phyloP scores from a whole-genome alignment of 768 basidiomycete genomes.

The Psilocybe azurescens region DNA sequence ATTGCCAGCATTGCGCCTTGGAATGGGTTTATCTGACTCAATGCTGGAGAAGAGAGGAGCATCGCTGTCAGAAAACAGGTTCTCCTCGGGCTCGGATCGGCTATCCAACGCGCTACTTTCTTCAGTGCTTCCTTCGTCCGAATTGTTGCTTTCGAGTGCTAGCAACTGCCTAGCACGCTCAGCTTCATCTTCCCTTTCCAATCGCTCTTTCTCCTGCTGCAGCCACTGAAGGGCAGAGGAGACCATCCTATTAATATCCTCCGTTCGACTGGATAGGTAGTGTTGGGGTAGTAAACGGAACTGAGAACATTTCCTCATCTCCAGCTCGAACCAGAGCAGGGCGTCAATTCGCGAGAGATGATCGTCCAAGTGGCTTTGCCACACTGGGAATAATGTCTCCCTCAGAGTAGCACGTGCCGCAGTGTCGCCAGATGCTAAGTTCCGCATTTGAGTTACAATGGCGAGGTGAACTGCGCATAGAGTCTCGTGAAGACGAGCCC shows the following conservation, averaged over 20 bases:
- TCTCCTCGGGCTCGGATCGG: too few relatives aligned
- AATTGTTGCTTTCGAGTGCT: not conserved
- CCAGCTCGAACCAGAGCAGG: conserved; percentile 19
- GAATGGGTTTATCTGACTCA: too few relatives aligned
- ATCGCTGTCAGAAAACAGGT: too few relatives aligned
- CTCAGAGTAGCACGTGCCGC: not conserved
- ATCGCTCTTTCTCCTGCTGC: conserved; percentile 8
- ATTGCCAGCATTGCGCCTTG: too few relatives aligned
- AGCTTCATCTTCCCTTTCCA: conserved; percentile 6
- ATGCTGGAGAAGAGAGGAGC: too few relatives aligned
- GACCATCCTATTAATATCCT: conserved; percentile 11
- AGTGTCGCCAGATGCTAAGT: not conserved
- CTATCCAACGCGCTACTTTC: not conserved
- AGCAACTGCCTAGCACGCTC: not conserved
- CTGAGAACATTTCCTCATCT: not conserved
- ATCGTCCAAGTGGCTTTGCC: conserved; percentile 15
- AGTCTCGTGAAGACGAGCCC: not conserved
- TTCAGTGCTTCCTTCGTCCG: not conserved
- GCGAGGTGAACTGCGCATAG: not conserved
- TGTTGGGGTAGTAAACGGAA: not conserved
- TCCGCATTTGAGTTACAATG: not conserved
- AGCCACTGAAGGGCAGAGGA: conserved; percentile 9
- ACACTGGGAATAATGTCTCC: conserved; percentile 11
- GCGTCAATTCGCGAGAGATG: conserved; percentile 17
- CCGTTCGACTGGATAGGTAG: conserved; percentile 2